Conservation (phyloP, 2,329 filamentous ascomycete genomes). For the Apiospora marii region DNA sequence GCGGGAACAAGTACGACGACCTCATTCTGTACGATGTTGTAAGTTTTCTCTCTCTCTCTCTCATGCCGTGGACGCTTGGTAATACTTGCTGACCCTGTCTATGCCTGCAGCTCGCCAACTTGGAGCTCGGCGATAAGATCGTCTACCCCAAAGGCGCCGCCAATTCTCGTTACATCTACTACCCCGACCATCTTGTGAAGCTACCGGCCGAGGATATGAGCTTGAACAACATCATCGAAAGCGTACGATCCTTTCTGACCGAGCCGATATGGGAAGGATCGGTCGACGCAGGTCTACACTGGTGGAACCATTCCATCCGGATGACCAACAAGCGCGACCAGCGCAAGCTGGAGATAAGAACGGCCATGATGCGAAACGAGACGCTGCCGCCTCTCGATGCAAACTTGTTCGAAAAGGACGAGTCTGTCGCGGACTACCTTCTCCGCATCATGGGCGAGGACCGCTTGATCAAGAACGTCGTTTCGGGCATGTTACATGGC, state of each 20-base stretch:
- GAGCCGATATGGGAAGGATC: conserved; percentile 40
- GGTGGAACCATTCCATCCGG: background rate
- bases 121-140: conserved; percentile 65
- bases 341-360: background rate
- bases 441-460: conserved; percentile 59
- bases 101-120: conserved; percentile 59
- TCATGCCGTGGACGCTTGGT: background rate
- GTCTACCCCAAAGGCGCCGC: conserved; percentile 56
- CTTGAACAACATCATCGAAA: conserved; percentile 28
- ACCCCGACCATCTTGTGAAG: conserved; percentile 80
- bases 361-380: conserved; percentile 22
- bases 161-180: conserved; percentile 81
- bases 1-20: conserved; percentile 60
- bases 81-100: background rate
- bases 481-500: conserved; percentile 82
- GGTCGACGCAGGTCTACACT: conserved; percentile 26
- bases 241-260: conserved; percentile 29
- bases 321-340: background rate
- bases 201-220: conserved; percentile 31
- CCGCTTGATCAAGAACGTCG: conserved; percentile 72
- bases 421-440: conserved; percentile 76
- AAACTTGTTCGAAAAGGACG: conserved; percentile 58
- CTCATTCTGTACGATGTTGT: conserved; percentile 77
- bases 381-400: conserved; percentile 5
- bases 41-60: conserved; percentile 38